Percentiles rank a stretch among this genome's conserved stretches.
phyloP scores from a whole-genome alignment of 345 rosid genomes.

The Sisymbrium irio region DNA sequence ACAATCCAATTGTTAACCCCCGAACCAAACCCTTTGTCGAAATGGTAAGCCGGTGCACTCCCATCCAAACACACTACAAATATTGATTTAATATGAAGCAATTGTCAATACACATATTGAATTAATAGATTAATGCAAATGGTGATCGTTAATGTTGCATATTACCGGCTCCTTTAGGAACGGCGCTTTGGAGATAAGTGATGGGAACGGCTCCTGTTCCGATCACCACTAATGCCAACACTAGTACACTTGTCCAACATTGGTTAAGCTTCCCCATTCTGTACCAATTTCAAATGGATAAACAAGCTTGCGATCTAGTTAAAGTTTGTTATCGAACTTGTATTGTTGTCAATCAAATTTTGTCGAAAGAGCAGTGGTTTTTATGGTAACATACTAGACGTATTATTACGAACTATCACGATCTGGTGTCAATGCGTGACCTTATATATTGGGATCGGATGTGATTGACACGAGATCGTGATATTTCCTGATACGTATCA shows the following conservation, averaged over 20 bases:
- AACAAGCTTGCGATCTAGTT: no score
- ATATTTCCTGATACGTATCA: not conserved
- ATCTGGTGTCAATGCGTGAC: no score
- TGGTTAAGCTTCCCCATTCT: slow-evolving; percentile 30
- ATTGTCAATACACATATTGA: not conserved
- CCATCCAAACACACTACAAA: slow-evolving; percentile 92
- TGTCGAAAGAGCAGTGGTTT: no score
- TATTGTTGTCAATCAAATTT: no score
- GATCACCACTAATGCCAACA: slow-evolving; percentile 24
- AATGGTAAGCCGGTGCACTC: slow-evolving; percentile 92
- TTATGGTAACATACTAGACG: no score
- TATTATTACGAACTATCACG: no score
- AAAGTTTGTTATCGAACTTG: not conserved
- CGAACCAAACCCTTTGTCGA: slow-evolving; percentile 70
- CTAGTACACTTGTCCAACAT: slow-evolving; percentile 32
- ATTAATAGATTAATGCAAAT: not conserved
- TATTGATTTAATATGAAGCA: not conserved
- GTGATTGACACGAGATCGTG: no score
- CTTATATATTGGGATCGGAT: no score
- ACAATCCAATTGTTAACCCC: slow-evolving; percentile 85
- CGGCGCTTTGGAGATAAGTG: slow-evolving; percentile 63
- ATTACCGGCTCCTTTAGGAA: slow-evolving; percentile 85
- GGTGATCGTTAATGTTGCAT: no score
- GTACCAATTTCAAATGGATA: not conserved
- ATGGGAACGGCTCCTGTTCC: slow-evolving; percentile 54